Evolutionary conservation across 2,329 filamentous ascomycete species (phyloP), one percentile per base, ranked within the genome.

Genomic region (Colletotrichum coccodes): DNA sequence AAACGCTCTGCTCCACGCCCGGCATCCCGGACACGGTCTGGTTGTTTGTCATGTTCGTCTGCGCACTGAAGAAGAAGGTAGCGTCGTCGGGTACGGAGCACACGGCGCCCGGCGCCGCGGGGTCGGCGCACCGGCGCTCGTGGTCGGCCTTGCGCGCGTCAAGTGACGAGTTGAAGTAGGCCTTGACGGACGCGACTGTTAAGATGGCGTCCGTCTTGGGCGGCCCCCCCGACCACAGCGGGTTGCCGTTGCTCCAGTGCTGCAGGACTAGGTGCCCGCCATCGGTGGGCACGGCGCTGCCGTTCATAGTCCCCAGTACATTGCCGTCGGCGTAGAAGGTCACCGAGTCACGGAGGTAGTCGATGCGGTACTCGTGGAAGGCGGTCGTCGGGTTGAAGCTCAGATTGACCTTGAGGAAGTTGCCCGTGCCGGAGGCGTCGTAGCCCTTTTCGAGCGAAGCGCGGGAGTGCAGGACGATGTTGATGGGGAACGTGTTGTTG

Each of bases 311-410:
- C 34, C 86, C 83, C 16, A 94, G 79, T 11, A 85, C 78, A 9
- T 79, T 64, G 49, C 87, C 87, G 76, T 95, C 92, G 2, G 89
- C 90, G 75, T 90, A 94, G 79, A 94, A 95, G 12, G 86, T 77
- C 9, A 95, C 90, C 1, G 82, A 82, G 0, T 83, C 84, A 0
- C 87, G 85, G 18, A 90, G 77, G 81, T 92, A 94, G 79, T 95
- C 93, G 77, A 95, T 91, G 42, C 93, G 91, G 75, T 94, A 94
- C 79, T 95, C 92, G 79, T 95, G 92, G 74, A 92, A 93, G 46
- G 76, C 86, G 0, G 79, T 76, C 0, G 89, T 88, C 0, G 92
- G 91, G 71, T 91, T 82, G 79, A 94, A 95, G 0, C 87, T 84
- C 1, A 95, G 83, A 56, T 87, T 81, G 34, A 87, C 81, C 44